Base-by-base conservation (phyloP, 2,329 filamentous ascomycete species). In the Ceratocystis variospora region DNA sequence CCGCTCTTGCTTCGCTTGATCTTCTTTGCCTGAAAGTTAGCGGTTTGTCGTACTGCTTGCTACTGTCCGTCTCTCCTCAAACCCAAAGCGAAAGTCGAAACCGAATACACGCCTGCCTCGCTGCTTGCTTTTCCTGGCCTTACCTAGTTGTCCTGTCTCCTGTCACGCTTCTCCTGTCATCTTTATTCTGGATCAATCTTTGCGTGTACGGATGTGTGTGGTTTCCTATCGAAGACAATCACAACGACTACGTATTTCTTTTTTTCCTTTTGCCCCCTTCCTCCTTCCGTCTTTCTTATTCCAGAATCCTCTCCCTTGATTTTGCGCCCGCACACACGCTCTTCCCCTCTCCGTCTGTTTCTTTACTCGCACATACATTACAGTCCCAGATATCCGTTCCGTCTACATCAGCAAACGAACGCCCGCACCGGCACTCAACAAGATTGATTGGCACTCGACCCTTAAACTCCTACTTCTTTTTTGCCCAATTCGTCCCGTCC, bases 301-400 rank as follows among this genome's bases (percentile, higher is more conserved):
- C 50, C 48, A 57, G 37, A 61, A 48, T 66, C 62, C 37, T 55
- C 62, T 55, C 41, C 63, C 64, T 64, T 33, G 59, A 53, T 69
- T 67, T 69, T 70, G 75, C 74, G 75, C 75, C 75, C 72, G 73
- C 74, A 76, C 76, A 77, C 76, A 73, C 71, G 74, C 31, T 33
- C 41, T 62, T 61, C 31, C 45, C 17, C 46, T 62, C 17, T 57
- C 50, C 28, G 7, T 62, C 59, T 41, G n/a, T 44, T 10, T 31
- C 64, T 44, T 45, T 28, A 10, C 7, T 53, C 53, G n/a, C 64
- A 45, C 25, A 5, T 46, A 5, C 59, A 19, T 12, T 6, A 25
- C 8, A 25, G 37, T 19, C 25, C 31, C 28, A 19, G n/a, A 22
- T 48, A 48, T 48, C 12, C 48, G 22, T 22, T 48, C 12, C 48